Base-by-base conservation (phyloP, 768 basidiomycete species). In the Hericium coralloides region DNA sequence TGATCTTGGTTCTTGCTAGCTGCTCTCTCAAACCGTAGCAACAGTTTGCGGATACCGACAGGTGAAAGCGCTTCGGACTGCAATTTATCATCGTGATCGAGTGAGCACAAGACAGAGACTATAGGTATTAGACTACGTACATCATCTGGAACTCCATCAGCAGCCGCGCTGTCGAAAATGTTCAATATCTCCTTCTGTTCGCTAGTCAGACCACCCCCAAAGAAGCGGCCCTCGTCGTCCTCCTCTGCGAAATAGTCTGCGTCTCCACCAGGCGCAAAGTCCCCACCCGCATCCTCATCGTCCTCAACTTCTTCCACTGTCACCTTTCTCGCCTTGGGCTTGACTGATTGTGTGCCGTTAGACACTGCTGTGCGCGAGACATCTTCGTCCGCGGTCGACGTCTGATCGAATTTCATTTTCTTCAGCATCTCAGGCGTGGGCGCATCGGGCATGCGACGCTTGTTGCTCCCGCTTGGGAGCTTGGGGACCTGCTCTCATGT, bases 101-200 rank as follows among this genome's bases (percentile, higher is more conserved):
- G 23, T 26, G 7, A 39, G 56, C 49, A 41, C 36, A 43, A 20
- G 18, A 49, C 18, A 56, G 52, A 25, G 17, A 55, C 47, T 23
- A 59, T 53, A 37, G 64, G 65, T 57, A 37, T 12, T 54, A 41
- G 31, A 53, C 45, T 51, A 76, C 85, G 66, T 70, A 91, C 92
- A 59, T 87, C 85, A 54, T 86, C 85, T 45, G 79, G 76, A 17
- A 74, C 77, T 18, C 79, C 84, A 43, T 84, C 82, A 9, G 78
- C 81, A 48, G 77, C 82, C 6, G 84, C 79, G 52, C 73, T 78
- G 63, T 98, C 95, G 68, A 99, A 95, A 58, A 99, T 95, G 62
- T 90, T 92, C 57, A 99, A 67, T 39, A 99, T 98, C 56, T 94
- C 86, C 68, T 98, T 95, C 74, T 99, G 97, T 67, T 94, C 88